Evolutionary conservation across 2,329 filamentous ascomycete species (phyloP).

Genomic region (Diaporthe citri): DNA sequence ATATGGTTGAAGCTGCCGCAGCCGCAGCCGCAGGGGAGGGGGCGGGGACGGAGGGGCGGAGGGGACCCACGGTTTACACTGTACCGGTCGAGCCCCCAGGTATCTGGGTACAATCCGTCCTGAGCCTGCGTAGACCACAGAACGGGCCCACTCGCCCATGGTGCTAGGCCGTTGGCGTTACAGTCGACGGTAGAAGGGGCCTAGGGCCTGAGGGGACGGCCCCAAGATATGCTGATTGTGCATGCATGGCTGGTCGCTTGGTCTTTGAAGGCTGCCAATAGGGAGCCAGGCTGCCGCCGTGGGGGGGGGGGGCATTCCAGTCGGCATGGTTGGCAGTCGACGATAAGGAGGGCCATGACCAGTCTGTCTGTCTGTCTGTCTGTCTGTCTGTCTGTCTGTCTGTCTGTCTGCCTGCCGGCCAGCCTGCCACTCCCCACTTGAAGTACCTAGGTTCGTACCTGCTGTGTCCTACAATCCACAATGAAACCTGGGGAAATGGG

Average conservation of each 20-base stretch:
- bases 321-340: neutral
- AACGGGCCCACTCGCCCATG: neutral
- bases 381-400: neutral
- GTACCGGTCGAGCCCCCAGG: neutral
- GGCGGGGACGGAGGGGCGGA: neutral
- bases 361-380: too few species aligned
- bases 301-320: neutral
- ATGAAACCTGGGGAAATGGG: constrained; percentile 13
- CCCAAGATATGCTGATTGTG: constrained; percentile 17
- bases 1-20: neutral
- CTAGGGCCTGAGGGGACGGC: neutral
- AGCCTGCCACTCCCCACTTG: neutral
- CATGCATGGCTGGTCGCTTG: constrained; percentile 17
- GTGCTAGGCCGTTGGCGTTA: constrained; percentile 8
- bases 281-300: neutral
- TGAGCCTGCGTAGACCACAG: constrained; percentile 4
- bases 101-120: neutral
- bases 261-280: neutral
- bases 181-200: constrained; percentile 1
- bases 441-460: neutral
- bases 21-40: neutral
- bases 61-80: neutral
- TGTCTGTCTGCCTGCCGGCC: too few species aligned
- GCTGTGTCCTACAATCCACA: too few species aligned
- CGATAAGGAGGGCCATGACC: neutral